phyloP scores from a whole-genome alignment of 2,329 filamentous ascomycete genomes.

The Cercospora zeina region DNA sequence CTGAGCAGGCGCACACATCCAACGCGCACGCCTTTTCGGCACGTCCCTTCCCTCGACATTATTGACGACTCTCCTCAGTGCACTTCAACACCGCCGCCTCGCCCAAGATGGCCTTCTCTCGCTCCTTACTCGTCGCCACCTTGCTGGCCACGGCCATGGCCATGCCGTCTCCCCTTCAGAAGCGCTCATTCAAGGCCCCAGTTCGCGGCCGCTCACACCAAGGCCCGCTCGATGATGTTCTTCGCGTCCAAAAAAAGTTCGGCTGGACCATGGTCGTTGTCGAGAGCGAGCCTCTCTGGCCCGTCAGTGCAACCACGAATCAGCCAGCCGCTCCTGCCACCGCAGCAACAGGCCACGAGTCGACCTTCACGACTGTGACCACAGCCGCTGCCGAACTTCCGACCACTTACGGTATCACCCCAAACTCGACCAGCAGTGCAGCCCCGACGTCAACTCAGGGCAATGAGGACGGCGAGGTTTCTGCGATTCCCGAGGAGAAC shows the following conservation, averaged over 20 bases:
- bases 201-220: constrained; percentile 52
- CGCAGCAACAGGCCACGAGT: neutral
- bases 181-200: constrained; percentile 46
- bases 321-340: constrained; percentile 3
- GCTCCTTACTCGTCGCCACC: constrained; percentile 50
- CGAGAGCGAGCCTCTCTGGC: constrained; percentile 14
- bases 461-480: constrained; percentile 49
- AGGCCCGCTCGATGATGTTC: constrained; percentile 59
- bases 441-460: constrained; percentile 21
- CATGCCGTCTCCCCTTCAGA: constrained; percentile 6
- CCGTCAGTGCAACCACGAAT: neutral
- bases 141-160: constrained; percentile 39
- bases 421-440: constrained; percentile 17
- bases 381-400: neutral
- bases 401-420: constrained; percentile 8
- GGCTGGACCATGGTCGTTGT: constrained; percentile 41
- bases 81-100: neutral
- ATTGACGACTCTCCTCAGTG: neutral
- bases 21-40: neutral
- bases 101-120: constrained; percentile 9
- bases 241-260: constrained; percentile 69
- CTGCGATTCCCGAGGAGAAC: constrained; percentile 63
- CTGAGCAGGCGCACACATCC: neutral
- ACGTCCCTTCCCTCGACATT: neutral
- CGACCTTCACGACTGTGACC: neutral